Conservation (phyloP, 139 green algal genomes). For the Picochlorum sp. region DNA sequence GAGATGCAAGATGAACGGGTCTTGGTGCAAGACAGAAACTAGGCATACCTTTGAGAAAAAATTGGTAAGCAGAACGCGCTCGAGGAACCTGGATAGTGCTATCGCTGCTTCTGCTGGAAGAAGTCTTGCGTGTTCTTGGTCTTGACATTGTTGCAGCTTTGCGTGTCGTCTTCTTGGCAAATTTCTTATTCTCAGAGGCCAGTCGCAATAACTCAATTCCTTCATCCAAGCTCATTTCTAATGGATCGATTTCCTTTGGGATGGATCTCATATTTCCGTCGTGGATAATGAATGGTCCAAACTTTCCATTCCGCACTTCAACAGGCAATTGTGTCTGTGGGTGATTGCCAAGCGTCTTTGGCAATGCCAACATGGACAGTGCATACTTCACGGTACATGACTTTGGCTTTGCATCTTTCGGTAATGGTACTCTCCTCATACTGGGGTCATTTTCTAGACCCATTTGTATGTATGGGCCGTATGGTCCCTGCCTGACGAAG, state of each 20-base stretch:
- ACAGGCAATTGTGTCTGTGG: slow-evolving; percentile 18
- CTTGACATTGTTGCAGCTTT: too few species aligned
- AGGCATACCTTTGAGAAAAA: slow-evolving; percentile 4
- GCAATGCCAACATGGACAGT: slow-evolving; percentile 44
- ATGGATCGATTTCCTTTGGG: slow-evolving; percentile 10
- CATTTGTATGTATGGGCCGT: slow-evolving; percentile 60
- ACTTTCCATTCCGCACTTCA: slow-evolving; percentile 19
- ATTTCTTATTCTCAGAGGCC: not conserved
- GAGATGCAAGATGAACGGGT: not conserved
- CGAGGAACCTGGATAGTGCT: not conserved
- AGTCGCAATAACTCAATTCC: slow-evolving; percentile 26
- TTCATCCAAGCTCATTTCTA: slow-evolving; percentile 15
- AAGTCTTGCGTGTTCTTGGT: too few species aligned
- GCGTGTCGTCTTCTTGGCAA: too few species aligned
- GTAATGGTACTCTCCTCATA: slow-evolving; percentile 12
- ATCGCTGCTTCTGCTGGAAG: not conserved
- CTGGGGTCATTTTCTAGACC: slow-evolving; percentile 14
- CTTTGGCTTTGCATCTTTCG: slow-evolving; percentile 2
- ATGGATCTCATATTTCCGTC: slow-evolving; percentile 8
- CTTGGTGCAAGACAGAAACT: too few species aligned
- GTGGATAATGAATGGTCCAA: slow-evolving; percentile 21
- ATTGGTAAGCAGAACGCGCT: slow-evolving; percentile 10
- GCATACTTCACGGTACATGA: slow-evolving; percentile 33
- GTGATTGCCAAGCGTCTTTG: slow-evolving; percentile 44
- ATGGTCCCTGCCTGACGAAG: slow-evolving; percentile 48